Evolutionary conservation across 129 eudicot genomes (phyloP).

Genomic region (Glebionis coronaria): DNA sequence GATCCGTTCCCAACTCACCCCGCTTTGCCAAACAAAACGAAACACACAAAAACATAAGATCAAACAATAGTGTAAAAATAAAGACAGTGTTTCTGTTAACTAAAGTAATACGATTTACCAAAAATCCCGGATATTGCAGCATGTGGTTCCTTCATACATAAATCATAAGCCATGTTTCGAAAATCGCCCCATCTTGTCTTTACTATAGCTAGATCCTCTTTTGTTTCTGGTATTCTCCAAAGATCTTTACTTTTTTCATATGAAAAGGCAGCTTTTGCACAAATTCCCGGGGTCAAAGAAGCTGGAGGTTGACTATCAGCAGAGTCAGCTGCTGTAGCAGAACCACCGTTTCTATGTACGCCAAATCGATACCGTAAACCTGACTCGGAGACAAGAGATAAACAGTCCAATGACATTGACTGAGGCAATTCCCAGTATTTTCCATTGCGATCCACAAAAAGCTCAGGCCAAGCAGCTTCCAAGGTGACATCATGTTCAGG

Average conservation of each 20-base stretch:
- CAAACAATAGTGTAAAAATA: conserved; percentile 2
- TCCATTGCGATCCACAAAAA: conserved; percentile 69
- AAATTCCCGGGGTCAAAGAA: conserved; percentile 61
- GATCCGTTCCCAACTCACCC: background rate
- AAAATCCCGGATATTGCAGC: conserved; percentile 75
- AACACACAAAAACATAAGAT: background rate
- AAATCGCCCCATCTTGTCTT: conserved; percentile 33
- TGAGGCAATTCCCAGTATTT: conserved; percentile 84
- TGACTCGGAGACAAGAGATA: conserved; percentile 57
- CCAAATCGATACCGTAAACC: conserved; percentile 85
- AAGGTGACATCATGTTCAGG: conserved; percentile 74
- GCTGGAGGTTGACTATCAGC: conserved; percentile 45
- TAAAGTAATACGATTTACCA: conserved; percentile 39
- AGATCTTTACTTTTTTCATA: conserved; percentile 72
- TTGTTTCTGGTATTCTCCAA: conserved; percentile 66
- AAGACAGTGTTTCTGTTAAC: background rate
- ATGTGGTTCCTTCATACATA: conserved; percentile 77
- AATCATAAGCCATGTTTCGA: conserved; percentile 48
- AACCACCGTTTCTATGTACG: conserved; percentile 66
- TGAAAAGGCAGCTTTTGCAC: conserved; percentile 83
- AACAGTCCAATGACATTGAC: conserved; percentile 68
- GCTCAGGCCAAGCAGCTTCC: conserved; percentile 96
- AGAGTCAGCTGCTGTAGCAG: conserved; percentile 40
- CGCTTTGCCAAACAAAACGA: background rate
- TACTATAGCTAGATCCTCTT: conserved; percentile 44